Evolutionary conservation across 495 filamentous ascomycete species (phyloP).

Genomic region (Penicillium odoratum): DNA sequence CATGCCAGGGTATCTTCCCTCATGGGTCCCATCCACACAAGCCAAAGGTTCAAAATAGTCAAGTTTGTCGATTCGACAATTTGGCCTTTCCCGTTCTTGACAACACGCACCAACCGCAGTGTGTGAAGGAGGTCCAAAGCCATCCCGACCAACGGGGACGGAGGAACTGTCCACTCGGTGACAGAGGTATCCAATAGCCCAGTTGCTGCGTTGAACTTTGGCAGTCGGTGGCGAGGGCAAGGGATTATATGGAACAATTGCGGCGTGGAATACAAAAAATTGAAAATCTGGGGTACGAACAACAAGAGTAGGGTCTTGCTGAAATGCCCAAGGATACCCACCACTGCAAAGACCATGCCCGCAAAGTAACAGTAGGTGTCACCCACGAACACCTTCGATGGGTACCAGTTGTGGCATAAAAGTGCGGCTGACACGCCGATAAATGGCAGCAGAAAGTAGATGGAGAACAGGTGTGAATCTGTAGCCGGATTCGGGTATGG

Average conservation of each 20-base stretch:
- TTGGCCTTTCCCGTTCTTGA: constrained; percentile 61
- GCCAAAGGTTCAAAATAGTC: constrained; percentile 91
- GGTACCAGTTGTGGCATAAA: constrained; percentile 93
- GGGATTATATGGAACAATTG: constrained; percentile 88
- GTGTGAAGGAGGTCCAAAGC: constrained; percentile 63
- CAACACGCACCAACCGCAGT: constrained; percentile 63
- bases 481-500: constrained; percentile 89
- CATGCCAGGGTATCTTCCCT: constrained; percentile 79
- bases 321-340: constrained; percentile 95
- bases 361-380: constrained; percentile 99
- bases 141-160: constrained; percentile 58
- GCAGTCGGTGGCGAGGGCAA: constrained; percentile 89
- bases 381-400: constrained; percentile 90
- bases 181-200: constrained; percentile 82
- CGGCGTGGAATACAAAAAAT: constrained; percentile 89
- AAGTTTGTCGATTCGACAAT: constrained; percentile 86
- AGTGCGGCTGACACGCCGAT: constrained; percentile 88
- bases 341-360: constrained; percentile 97
- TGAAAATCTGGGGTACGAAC: constrained; percentile 92
- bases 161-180: constrained; percentile 74
- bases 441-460: constrained; percentile 93
- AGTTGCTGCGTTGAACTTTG: constrained; percentile 79
- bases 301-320: constrained; percentile 92
- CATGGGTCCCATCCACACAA: constrained; percentile 93
- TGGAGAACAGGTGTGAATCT: constrained; percentile 91